A percentile compares a stretch with the other conserved stretches of the same genome.
Evolutionary conservation across 2,329 filamentous ascomycete species (phyloP).

Genomic region (Apiospora saccharicola): DNA sequence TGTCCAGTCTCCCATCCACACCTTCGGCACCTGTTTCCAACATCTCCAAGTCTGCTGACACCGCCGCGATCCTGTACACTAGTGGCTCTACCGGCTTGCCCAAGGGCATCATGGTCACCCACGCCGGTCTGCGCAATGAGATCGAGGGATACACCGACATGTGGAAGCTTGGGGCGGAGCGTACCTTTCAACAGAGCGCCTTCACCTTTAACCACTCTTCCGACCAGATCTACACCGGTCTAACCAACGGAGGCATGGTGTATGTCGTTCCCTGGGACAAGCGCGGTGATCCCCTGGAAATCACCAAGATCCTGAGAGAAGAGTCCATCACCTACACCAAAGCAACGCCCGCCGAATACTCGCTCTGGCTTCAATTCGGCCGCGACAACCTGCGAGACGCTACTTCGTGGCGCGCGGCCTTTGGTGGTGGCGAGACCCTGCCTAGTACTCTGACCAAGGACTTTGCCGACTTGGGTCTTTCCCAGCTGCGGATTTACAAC

Average conservation of each 20-base stretch:
- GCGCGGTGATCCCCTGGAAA: not conserved
- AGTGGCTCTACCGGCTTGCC: constrained; percentile 28
- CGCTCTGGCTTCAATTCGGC: constrained; percentile 40
- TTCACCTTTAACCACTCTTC: constrained; percentile 26
- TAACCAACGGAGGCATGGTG: constrained; percentile 23
- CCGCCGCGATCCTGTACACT: constrained; percentile 24
- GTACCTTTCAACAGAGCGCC: constrained; percentile 23
- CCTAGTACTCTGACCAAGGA: not conserved
- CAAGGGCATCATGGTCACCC: constrained; percentile 26
- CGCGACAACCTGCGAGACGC: not conserved
- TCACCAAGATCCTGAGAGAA: not conserved
- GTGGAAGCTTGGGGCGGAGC: constrained; percentile 57
- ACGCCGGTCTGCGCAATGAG: constrained; percentile 4
- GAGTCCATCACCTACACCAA: constrained; percentile 31
- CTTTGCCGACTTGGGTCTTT: not conserved
- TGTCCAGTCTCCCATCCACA: not conserved
- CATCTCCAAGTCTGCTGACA: not conserved
- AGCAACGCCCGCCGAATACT: constrained; percentile 53
- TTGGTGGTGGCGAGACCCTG: constrained; percentile 23
- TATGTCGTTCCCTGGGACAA: constrained; percentile 23
- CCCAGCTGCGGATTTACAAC: not conserved
- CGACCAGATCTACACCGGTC: constrained; percentile 20
- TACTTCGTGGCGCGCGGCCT: not conserved
- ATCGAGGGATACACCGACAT: constrained; percentile 2
- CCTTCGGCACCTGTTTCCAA: too few relatives aligned